These are phyloP conservation scores for Diaporthe amygdali DNA, from an alignment of 2,329 filamentous ascomycete species.

Conservation along the genomic window DNA sequence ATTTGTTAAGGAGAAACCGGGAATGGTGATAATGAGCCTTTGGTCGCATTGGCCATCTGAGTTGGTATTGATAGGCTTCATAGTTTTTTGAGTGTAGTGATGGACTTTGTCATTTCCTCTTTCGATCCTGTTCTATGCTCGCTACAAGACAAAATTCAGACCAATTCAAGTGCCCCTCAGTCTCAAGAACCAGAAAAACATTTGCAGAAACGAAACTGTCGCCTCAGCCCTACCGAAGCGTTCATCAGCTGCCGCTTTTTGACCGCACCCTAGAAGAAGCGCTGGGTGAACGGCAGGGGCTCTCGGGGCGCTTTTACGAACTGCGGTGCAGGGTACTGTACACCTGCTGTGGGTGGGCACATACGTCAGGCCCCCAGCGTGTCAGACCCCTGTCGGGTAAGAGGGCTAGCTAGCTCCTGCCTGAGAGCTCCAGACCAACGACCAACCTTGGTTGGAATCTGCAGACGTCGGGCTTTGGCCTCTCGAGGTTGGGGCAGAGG, in stretches of 20 bases:
- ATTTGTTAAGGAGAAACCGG: neutral
- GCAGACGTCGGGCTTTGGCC: conserved; percentile 5
- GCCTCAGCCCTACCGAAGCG: neutral
- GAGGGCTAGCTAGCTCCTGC: conserved; percentile 6
- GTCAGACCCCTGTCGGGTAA: neutral
- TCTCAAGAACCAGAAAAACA: neutral
- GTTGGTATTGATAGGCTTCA: neutral
- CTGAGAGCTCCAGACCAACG: conserved; percentile 2
- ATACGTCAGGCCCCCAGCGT: neutral
- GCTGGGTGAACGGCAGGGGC: neutral
- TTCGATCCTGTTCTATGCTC: neutral
- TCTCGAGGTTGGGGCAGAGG: neutral
- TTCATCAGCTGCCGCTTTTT: neutral
- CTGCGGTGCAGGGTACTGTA: neutral
- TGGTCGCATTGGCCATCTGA: conserved; percentile 12
- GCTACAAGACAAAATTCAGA: neutral
- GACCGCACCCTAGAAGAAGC: neutral
- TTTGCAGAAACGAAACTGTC: neutral
- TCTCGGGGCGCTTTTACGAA: too few relatives aligned
- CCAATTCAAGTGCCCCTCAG: neutral
- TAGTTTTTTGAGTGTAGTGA: neutral
- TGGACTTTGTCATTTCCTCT: neutral
- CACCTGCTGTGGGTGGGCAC: too few relatives aligned
- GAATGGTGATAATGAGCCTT: conserved; percentile 13
- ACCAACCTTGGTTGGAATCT: conserved; percentile 10